Percentiles rank a stretch among this genome's conserved stretches.
Evolutionary conservation across 2,329 filamentous ascomycete species (phyloP).

Genomic region (Trichoderma koningii): DNA sequence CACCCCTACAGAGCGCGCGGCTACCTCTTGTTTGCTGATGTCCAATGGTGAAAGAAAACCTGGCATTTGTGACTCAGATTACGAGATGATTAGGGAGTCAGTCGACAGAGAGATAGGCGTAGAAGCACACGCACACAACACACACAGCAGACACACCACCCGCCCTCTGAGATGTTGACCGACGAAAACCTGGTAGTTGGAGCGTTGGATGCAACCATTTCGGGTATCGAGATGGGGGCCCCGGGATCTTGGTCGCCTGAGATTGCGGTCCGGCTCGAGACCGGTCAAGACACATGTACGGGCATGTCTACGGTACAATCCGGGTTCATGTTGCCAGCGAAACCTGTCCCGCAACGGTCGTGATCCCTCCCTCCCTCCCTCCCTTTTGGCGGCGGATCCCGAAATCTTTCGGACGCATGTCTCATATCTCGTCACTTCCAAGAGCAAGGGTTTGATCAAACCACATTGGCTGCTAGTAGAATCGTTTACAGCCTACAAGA

Average conservation of each 20-base stretch:
- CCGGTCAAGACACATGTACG: neutral
- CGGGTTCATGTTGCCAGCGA: neutral
- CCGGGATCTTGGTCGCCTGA: neutral
- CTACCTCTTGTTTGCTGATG: neutral
- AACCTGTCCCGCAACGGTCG: neutral
- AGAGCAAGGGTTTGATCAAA: neutral
- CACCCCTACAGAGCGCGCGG: no score
- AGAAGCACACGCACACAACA: no score
- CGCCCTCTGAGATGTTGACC: neutral
- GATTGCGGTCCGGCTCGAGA: neutral
- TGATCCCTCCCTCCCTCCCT: neutral
- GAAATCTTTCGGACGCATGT: conserved; percentile 1
- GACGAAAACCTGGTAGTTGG: neutral
- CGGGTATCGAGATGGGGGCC: neutral
- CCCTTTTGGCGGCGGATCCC: neutral
- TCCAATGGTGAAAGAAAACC: neutral
- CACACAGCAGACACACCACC: neutral
- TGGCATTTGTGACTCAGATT: neutral
- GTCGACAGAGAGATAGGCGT: neutral
- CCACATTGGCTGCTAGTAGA: neutral
- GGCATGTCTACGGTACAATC: no score
- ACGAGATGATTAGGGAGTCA: neutral
- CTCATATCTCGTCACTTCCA: neutral
- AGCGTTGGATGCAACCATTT: neutral
- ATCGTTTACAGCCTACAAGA: neutral